Percentiles rank a stretch among this genome's conserved stretches.
phyloP scores from a whole-genome alignment of 495 filamentous ascomycete genomes.

The Entonaema liquescens region DNA sequence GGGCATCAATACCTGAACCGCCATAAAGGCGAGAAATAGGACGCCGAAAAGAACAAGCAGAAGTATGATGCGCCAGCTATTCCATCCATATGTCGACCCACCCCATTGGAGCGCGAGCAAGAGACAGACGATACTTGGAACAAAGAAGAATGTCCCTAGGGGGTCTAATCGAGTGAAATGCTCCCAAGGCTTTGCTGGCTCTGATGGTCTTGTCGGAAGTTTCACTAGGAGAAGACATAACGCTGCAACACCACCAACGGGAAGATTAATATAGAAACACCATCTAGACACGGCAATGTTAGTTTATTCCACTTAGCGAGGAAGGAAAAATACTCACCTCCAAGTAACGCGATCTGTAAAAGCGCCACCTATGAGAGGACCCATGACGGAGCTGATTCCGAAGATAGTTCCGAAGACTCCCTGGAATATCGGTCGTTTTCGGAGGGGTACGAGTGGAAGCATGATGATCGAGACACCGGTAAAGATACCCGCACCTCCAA shows the following conservation, averaged over 20 bases:
- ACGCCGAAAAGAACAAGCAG: slow-evolving; percentile 73
- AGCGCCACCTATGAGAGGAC: slow-evolving; percentile 59
- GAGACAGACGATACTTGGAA: slow-evolving; percentile 76
- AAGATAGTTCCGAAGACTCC: slow-evolving; percentile 66
- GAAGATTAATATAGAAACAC: slow-evolving; percentile 73
- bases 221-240: slow-evolving; percentile 59
- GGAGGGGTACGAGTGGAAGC: slow-evolving; percentile 63
- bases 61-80: slow-evolving; percentile 70
- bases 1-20: slow-evolving; percentile 70
- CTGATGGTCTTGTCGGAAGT: slow-evolving; percentile 47
- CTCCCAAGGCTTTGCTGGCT: slow-evolving; percentile 46
- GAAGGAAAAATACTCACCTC: slow-evolving; percentile 49
- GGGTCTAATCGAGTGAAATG: slow-evolving; percentile 71
- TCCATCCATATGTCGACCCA: slow-evolving; percentile 75
- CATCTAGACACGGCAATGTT: slow-evolving; percentile 39
- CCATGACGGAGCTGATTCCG: slow-evolving; percentile 58
- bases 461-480: slow-evolving; percentile 65
- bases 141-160: slow-evolving; percentile 72
- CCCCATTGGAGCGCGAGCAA: slow-evolving; percentile 89
- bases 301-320: slow-evolving; percentile 2
- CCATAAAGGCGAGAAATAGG: slow-evolving; percentile 67
- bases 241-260: slow-evolving; percentile 62
- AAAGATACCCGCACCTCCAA: slow-evolving; percentile 64
- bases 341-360: slow-evolving; percentile 58
- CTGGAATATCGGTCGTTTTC: slow-evolving; percentile 63